Evolutionary conservation across 768 basidiomycete species (phyloP).

Genomic region (Phylloporus rhodoxanthus): DNA sequence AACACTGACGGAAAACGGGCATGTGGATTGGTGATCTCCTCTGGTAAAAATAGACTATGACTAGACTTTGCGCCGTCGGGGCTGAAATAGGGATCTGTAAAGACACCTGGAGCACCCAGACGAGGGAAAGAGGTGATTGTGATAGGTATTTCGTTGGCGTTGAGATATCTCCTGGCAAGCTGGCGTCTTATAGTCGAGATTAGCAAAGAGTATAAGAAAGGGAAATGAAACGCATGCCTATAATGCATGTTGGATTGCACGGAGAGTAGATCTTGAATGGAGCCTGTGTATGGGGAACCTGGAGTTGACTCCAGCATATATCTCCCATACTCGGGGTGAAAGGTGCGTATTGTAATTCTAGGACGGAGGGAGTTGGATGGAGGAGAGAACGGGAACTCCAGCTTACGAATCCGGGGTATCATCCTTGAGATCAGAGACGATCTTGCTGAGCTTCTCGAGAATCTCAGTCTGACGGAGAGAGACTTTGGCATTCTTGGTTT

Average conservation of each 20-base stretch:
- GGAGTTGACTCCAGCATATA: constrained; percentile 99
- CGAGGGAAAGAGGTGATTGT: constrained; percentile 96
- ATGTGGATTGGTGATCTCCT: constrained; percentile 96
- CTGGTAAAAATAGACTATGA: constrained; percentile 89
- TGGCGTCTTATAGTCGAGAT: constrained; percentile 50
- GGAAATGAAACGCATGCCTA: constrained; percentile 42
- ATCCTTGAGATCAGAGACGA: constrained; percentile 59
- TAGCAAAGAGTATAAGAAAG: constrained; percentile 3
- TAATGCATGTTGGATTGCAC: constrained; percentile 96
- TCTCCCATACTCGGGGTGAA: constrained; percentile 96
- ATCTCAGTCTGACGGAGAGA: constrained; percentile 97
- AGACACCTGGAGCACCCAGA: constrained; percentile 80
- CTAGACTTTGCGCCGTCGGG: constrained; percentile 77
- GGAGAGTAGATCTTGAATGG: constrained; percentile 75
- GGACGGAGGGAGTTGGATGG: background rate
- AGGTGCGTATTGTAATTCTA: constrained; percentile 76
- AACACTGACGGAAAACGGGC: constrained; percentile 90
- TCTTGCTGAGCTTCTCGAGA: constrained; percentile 65
- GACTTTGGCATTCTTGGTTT: constrained; percentile 72
- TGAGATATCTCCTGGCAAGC: constrained; percentile 78
- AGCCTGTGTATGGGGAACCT: constrained; percentile 89
- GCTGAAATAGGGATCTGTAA: constrained; percentile 85
- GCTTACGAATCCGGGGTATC: constrained; percentile 45
- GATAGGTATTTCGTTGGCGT: constrained; percentile 80
- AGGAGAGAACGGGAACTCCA: constrained; percentile 23